Conservation (phyloP, 805 yeast genomes). For the Saccharomycopsis javanensis region DNA sequence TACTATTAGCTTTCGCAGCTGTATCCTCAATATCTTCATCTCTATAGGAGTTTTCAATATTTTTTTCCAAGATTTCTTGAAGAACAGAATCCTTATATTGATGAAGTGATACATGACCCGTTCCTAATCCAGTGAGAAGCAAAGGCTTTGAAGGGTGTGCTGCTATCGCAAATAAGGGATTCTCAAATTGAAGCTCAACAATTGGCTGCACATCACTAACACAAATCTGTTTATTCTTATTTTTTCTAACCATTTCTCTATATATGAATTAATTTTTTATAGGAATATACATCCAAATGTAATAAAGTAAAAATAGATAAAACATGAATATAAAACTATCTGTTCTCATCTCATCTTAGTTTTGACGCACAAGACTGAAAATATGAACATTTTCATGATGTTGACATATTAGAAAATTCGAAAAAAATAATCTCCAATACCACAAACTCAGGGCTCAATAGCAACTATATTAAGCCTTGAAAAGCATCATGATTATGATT, state of each 20-base stretch:
- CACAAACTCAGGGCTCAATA: background rate
- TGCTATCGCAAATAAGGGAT: conserved; percentile 66
- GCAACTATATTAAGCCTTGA: background rate
- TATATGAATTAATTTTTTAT: background rate
- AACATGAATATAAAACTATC: too few species aligned
- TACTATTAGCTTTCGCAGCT: conserved; percentile 21
- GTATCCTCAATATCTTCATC: conserved; percentile 21
- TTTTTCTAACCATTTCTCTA: conserved; percentile 9
- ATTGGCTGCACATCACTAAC: conserved; percentile 13
- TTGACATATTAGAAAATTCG: too few species aligned
- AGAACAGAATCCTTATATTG: conserved; percentile 44
- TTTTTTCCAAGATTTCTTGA: conserved; percentile 25
- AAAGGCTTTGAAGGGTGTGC: conserved; percentile 69
- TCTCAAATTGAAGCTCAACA: conserved; percentile 24
- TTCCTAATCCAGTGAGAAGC: conserved; percentile 64
- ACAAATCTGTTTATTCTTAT: conserved; percentile 4
- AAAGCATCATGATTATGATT: background rate
- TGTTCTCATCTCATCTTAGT: background rate
- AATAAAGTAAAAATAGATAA: background rate
- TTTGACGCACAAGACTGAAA: background rate
- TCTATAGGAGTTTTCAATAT: conserved; percentile 23
- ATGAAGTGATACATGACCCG: conserved; percentile 63
- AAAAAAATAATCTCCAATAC: too few species aligned
- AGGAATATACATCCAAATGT: background rate
- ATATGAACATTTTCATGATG: too few species aligned